Percentiles rank a stretch among this genome's conserved stretches.
These are phyloP conservation scores for Fusarium pseudograminearum DNA, from an alignment of 2,329 filamentous ascomycete genomes.

Conservation along the genomic window DNA sequence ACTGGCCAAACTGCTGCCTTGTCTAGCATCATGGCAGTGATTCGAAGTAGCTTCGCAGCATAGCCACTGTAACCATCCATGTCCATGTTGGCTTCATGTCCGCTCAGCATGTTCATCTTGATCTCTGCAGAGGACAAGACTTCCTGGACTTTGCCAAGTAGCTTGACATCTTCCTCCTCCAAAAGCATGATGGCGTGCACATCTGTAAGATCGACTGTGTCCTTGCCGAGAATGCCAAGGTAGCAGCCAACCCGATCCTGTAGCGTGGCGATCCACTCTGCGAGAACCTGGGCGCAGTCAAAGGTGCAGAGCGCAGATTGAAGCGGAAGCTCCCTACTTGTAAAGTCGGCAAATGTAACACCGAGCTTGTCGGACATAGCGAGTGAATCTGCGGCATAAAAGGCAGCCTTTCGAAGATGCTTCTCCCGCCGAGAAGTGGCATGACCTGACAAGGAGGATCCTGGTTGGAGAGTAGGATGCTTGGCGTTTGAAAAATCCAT, in stretches of 20 bases:
- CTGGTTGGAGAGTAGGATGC: conserved; percentile 46
- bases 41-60: conserved; percentile 84
- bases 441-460: conserved; percentile 51
- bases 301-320: conserved; percentile 94
- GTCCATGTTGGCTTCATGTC: conserved; percentile 64
- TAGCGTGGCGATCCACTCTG: conserved; percentile 92
- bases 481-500: conserved; percentile 60
- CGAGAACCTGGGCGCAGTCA: conserved; percentile 92
- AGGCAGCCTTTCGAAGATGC: conserved; percentile 92
- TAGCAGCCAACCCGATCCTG: conserved; percentile 95
- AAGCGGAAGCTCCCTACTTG: conserved; percentile 85
- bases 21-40: conserved; percentile 88
- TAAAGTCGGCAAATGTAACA: conserved; percentile 85
- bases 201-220: conserved; percentile 81
- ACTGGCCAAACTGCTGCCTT: conserved; percentile 92
- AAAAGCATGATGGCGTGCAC: conserved; percentile 90
- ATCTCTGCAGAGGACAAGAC: conserved; percentile 81
- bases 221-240: conserved; percentile 85
- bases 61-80: conserved; percentile 77
- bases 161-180: conserved; percentile 89
- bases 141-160: conserved; percentile 84
- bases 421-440: conserved; percentile 80
- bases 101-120: conserved; percentile 77
- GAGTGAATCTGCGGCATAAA: conserved; percentile 92
- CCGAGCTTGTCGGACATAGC: conserved; percentile 89